These are phyloP conservation scores for Saccharomyces jurei DNA, from an alignment of 805 yeast species.

Conservation along the genomic window DNA sequence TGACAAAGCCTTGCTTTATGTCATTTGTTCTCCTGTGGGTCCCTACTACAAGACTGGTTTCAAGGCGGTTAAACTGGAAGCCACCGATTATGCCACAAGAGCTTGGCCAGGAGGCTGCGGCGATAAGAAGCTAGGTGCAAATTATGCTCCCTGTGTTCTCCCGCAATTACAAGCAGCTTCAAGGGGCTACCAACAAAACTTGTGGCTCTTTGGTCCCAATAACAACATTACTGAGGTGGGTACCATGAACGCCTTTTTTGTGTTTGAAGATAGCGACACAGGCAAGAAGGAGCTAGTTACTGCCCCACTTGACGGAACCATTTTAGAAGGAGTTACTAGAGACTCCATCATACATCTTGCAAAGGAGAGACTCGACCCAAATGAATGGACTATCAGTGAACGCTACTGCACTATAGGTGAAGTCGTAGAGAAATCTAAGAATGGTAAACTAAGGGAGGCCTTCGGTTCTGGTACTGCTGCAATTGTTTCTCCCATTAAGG, in stretches of 20 bases:
- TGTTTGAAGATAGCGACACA: slow-evolving; percentile 56
- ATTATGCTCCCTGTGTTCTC: slow-evolving; percentile 89
- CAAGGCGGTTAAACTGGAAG: slow-evolving; percentile 88
- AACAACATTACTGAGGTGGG: slow-evolving; percentile 89
- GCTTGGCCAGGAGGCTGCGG: slow-evolving; percentile 99
- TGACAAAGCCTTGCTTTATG: slow-evolving; percentile 68
- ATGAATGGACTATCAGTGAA: slow-evolving; percentile 77
- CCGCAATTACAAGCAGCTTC: slow-evolving; percentile 85
- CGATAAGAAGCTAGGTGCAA: slow-evolving; percentile 91
- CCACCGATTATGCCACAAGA: slow-evolving; percentile 89
- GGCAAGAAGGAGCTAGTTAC: slow-evolving; percentile 89
- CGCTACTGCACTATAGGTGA: slow-evolving; percentile 77
- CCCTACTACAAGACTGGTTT: slow-evolving; percentile 94
- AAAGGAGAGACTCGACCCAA: slow-evolving; percentile 58
- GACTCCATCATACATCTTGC: slow-evolving; percentile 75
- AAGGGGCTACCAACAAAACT: slow-evolving; percentile 88
- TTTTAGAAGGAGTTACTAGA: slow-evolving; percentile 92
- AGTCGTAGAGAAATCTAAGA: slow-evolving; percentile 62
- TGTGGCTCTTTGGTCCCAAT: slow-evolving; percentile 92
- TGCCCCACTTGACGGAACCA: slow-evolving; percentile 95
- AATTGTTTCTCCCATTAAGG: slow-evolving; percentile 84
- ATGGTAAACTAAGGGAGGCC: slow-evolving; percentile 84
- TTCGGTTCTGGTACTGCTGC: slow-evolving; percentile 99
- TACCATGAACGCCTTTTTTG: slow-evolving; percentile 91
- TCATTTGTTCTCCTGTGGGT: slow-evolving; percentile 93